These are phyloP conservation scores for Coemansia sp. DNA, from an alignment of 192 early-diverging fungal species.

Conservation along the genomic window DNA sequence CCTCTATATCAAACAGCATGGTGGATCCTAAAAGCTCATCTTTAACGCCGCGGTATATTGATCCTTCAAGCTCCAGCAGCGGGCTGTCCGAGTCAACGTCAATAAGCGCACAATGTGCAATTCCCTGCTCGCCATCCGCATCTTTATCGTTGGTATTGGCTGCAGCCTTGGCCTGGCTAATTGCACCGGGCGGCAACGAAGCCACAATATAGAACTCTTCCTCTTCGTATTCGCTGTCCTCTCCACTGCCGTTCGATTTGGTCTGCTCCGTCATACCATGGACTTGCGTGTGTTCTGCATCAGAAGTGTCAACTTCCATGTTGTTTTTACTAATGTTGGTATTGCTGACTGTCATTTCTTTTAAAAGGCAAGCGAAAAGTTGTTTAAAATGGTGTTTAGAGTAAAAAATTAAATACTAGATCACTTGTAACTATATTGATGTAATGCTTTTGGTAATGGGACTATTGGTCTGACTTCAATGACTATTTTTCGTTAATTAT, in stretches of 20 bases:
- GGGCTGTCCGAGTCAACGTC: slow-evolving; percentile 38
- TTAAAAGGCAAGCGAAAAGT: too few relatives aligned
- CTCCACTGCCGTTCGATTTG: background rate
- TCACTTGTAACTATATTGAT: too few relatives aligned
- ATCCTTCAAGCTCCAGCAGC: slow-evolving; percentile 42
- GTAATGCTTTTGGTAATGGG: too few relatives aligned
- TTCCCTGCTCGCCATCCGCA: background rate
- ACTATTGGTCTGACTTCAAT: too few relatives aligned
- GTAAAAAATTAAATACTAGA: background rate
- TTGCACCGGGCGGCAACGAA: slow-evolving; percentile 13
- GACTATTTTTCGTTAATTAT: too few relatives aligned
- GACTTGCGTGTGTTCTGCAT: background rate
- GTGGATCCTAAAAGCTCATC: slow-evolving; percentile 45
- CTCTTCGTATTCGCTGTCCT: slow-evolving; percentile 32
- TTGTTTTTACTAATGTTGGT: background rate
- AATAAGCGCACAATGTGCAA: slow-evolving; percentile 35
- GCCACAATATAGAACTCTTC: slow-evolving; percentile 42
- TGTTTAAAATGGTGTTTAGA: too few relatives aligned
- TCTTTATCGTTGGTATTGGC: background rate
- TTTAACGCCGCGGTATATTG: slow-evolving; percentile 24
- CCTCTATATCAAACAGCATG: slow-evolving; percentile 32
- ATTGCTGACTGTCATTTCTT: background rate
- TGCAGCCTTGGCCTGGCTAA: slow-evolving; percentile 9
- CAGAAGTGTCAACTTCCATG: background rate
- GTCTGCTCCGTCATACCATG: background rate